Base-by-base conservation (phyloP, 371 early-diverging fungal genomes). In the Funneliformis caledonium region DNA sequence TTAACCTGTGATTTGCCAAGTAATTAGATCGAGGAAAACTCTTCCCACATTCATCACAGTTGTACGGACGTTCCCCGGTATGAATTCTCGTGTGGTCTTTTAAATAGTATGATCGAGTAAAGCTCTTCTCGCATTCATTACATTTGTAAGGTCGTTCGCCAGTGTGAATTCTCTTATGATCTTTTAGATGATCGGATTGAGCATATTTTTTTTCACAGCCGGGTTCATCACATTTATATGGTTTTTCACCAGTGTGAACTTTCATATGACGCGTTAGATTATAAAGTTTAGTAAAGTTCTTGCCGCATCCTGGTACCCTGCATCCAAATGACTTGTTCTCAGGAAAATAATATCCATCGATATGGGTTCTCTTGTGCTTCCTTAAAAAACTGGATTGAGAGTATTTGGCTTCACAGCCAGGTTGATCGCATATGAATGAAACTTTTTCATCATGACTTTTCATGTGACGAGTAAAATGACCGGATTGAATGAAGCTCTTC, bases 391-490 rank as follows among this genome's bases (percentile, higher is more conserved):
- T 92, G 83, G 91, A 86, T 59, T 93, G 89, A 50, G 94, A 91
- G 85, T 95, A 96, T 42, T 90, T 87, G 82, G 93, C 94, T 52
- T 89, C 88, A 84, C 94, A 95, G 6, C 6, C 56, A 64, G 89
- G 88, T 64, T 88, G 88, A 43, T 88, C 87, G 81, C 95, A 94
- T 73, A 85, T 87, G 80, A 91, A 93, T 11, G 96, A 95, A 81
- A 91, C 92, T 82, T 95, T 95, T 19, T 94, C 94, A 7, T 94
- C 94, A 81, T 95, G 96, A 48, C 92, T 94, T 79, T 94, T 88
- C 75, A 92, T 91, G 82, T 95, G 95, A 60, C 95, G 88, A 45
- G 90, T 91, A 76, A 89, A 91, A 81, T 92, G 92, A 82, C 90
- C 92, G 33, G 91, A 85, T 47, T 91, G 88, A 81, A 88, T 88